phyloP scores from a whole-genome alignment of 139 green algal genomes.

The Chlorella sp. region DNA sequence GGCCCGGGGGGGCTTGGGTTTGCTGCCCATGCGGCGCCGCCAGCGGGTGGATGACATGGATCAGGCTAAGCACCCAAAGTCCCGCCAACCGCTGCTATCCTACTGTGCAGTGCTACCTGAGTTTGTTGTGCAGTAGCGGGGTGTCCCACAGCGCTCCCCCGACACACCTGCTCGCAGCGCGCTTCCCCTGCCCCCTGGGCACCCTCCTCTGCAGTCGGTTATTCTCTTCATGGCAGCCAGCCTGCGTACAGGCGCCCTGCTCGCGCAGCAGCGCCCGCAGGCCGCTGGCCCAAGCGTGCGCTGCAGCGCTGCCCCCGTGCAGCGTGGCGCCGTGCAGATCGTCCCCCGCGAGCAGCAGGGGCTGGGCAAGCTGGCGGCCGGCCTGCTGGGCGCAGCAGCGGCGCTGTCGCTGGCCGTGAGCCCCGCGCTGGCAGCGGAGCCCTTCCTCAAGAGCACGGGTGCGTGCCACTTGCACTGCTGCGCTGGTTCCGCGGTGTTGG shows the following conservation, averaged over 20 bases:
- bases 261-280: not conserved
- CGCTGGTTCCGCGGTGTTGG: not conserved
- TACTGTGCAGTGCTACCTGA: too few species aligned
- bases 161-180: too few species aligned
- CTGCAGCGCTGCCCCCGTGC: not conserved
- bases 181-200: not conserved
- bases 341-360: conserved; percentile 20
- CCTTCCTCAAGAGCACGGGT: conserved; percentile 47
- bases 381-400: conserved; percentile 26
- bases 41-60: too few species aligned
- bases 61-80: too few species aligned
- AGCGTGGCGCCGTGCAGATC: too few species aligned
- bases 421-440: conserved; percentile 17
- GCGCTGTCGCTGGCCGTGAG: conserved; percentile 26
- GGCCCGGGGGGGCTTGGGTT: too few species aligned
- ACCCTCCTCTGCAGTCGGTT: too few species aligned
- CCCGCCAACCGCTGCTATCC: too few species aligned
- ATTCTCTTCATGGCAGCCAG: not conserved
- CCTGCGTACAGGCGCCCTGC: not conserved
- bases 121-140: too few species aligned
- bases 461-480: not conserved
- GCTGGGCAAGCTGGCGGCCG: not conserved
- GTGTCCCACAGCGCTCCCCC: too few species aligned
- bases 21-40: too few species aligned
- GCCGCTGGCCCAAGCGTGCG: not conserved